Conservation (phyloP, 2,329 filamentous ascomycete species). For the Ramularia collo-cygni region DNA sequence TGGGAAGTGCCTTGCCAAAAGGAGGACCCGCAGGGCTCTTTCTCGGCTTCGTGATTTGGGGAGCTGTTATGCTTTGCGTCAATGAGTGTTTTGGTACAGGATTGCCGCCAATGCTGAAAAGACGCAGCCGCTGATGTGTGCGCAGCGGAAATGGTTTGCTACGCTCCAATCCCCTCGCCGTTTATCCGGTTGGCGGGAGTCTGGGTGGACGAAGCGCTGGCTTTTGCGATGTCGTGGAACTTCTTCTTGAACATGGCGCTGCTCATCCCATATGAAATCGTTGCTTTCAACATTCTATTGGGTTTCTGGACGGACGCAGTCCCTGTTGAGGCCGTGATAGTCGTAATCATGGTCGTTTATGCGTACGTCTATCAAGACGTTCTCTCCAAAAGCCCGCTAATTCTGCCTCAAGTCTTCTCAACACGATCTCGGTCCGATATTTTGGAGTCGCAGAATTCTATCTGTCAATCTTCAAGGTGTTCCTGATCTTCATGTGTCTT, state of each 20-base stretch:
- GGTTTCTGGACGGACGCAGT: conserved; percentile 46
- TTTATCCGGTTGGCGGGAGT: conserved; percentile 72
- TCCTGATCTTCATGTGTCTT: conserved; percentile 65
- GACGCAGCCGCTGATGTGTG: conserved; percentile 12
- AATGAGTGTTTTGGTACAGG: conserved; percentile 13
- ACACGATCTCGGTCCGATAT: conserved; percentile 65
- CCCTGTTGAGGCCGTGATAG: conserved; percentile 55
- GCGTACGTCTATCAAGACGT: conserved; percentile 18
- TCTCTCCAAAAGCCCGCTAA: too few species aligned
- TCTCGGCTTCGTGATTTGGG: conserved; percentile 41
- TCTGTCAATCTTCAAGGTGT: conserved; percentile 49
- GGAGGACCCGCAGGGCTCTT: conserved; percentile 43
- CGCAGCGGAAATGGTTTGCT: conserved; percentile 71
- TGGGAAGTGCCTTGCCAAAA: conserved; percentile 40
- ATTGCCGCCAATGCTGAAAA: not conserved
- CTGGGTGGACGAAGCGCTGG: conserved; percentile 67
- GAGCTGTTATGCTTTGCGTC: conserved; percentile 9
- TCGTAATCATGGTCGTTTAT: conserved; percentile 52
- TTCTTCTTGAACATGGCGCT: conserved; percentile 27
- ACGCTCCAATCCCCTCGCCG: conserved; percentile 67
- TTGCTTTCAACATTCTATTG: conserved; percentile 56
- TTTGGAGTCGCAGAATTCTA: conserved; percentile 75
- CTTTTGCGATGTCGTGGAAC: conserved; percentile 33
- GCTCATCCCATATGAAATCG: conserved; percentile 25
- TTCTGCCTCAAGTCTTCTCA: too few species aligned